Evolutionary conservation across 1,284 basidiomycete genomes (phyloP), one percentile per base, ranked within the genome.

Genomic region (Lignosus rhinocerotis): DNA sequence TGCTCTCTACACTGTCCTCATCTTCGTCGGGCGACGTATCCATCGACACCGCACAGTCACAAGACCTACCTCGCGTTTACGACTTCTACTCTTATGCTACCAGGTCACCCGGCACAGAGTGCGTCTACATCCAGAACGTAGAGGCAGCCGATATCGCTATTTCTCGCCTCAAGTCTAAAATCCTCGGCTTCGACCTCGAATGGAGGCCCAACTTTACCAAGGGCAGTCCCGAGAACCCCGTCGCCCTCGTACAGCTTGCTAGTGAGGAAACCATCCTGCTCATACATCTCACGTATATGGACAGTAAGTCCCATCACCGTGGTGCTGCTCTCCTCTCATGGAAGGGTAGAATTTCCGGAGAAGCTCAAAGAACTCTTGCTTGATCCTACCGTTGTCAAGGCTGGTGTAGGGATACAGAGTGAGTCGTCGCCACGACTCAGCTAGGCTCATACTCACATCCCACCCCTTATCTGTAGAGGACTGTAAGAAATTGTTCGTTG

Each of bases 331-430:
- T 38, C 16, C 10, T 32, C 41, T 44, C 51, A 56, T 19, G 0
- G 16, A 11, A 4, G 12, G 43, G 32, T 60, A 88, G 87, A 69
- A 42, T 85, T 90, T 62, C 88, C 88, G 0, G 63, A 60, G 30
- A 76, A 72, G 51, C 77, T 92, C 0, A 71, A 63, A 41, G 66
- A 75, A 1, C 60, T 91, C 30, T 76, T 92, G 12, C 74, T 75
- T 56, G 78, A 83, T 55, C 70, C 80, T 0, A 65, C 67, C 14
- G 78, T 82, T 49, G 67, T 80, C 42, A 92, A 92, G 71, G 79
- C 82, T 4, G 90, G 90, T 31, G 87, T 90, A 54, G 83, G 78
- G 17, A 90, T 92, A n/a, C 81, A 84, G 72, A 68, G 88, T 86
- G 62, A 66, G 80, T 70, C 42, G 48, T 45, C 2, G 14, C 21